Evolutionary conservation across 768 basidiomycete species (phyloP).

Genomic region (Amanita fuliginea): DNA sequence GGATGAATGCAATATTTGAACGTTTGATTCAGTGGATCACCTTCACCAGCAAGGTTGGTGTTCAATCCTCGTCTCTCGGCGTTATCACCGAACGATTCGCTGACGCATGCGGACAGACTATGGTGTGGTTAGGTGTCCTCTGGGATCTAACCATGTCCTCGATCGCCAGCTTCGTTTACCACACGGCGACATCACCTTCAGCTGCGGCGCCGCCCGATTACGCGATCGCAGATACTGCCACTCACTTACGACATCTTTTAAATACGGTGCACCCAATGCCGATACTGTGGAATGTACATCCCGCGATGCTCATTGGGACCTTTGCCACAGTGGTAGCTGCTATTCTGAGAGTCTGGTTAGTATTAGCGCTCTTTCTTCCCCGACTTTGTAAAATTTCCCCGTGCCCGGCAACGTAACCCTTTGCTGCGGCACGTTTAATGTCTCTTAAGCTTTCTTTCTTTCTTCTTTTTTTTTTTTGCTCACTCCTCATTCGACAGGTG

Average conservation of each 20-base stretch:
- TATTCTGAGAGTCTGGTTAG: slow-evolving; percentile 20
- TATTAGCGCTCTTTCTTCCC: neutral
- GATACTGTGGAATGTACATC: slow-evolving; percentile 11
- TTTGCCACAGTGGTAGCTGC: slow-evolving; percentile 17
- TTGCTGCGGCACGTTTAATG: neutral
- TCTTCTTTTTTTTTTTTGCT: neutral
- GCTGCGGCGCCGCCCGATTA: neutral
- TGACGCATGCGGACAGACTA: slow-evolving; percentile 10
- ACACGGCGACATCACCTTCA: neutral
- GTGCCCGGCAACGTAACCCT: neutral
- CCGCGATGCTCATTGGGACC: slow-evolving; percentile 16
- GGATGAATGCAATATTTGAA: slow-evolving; percentile 23
- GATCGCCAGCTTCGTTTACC: slow-evolving; percentile 4
- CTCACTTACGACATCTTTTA: slow-evolving; percentile 2
- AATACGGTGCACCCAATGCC: slow-evolving; percentile 4
- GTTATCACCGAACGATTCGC: slow-evolving; percentile 2
- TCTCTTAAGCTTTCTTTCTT: neutral
- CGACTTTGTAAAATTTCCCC: neutral
- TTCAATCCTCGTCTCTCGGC: neutral
- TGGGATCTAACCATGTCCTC: slow-evolving; percentile 10
- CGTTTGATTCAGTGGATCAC: slow-evolving; percentile 24
- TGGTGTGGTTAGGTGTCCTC: slow-evolving; percentile 19
- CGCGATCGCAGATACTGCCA: slow-evolving; percentile 4
- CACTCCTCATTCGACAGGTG: slow-evolving; percentile 17
- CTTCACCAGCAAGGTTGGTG: slow-evolving; percentile 24